Evolutionary conservation across 2,329 filamentous ascomycete species (phyloP).

Genomic region (Claviceps sp.): DNA sequence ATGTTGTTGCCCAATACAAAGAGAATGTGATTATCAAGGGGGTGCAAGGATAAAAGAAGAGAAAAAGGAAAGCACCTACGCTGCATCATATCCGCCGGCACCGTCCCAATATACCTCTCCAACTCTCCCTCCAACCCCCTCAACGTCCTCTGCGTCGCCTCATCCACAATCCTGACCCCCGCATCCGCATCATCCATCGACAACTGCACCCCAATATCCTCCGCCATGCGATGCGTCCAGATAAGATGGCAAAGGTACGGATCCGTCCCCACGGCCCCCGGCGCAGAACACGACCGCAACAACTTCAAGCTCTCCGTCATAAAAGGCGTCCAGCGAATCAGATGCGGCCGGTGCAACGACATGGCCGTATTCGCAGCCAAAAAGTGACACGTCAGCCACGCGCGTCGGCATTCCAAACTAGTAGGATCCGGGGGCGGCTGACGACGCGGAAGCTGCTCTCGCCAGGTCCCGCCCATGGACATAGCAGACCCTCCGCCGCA

Average conservation of each 20-base stretch:
- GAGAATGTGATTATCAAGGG: no score
- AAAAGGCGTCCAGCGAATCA: slow-evolving; percentile 47
- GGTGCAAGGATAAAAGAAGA: no score
- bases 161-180: slow-evolving; percentile 42
- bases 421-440: slow-evolving; percentile 34
- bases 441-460: slow-evolving; percentile 28
- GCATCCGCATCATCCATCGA: slow-evolving; percentile 49
- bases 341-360: slow-evolving; percentile 45
- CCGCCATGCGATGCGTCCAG: slow-evolving; percentile 48
- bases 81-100: slow-evolving; percentile 38
- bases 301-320: slow-evolving; percentile 47
- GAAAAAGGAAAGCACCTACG: slow-evolving; percentile 28
- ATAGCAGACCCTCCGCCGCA: no score
- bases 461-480: slow-evolving; percentile 16
- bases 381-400: slow-evolving; percentile 48
- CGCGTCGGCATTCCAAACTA: slow-evolving; percentile 40
- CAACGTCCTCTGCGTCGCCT: slow-evolving; percentile 50
- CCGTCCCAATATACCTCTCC: slow-evolving; percentile 42
- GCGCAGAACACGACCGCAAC: slow-evolving; percentile 30
- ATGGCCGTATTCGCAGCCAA: slow-evolving; percentile 46
- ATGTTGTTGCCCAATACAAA: no score
- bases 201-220: slow-evolving; percentile 56
- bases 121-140: slow-evolving; percentile 52
- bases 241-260: slow-evolving; percentile 44
- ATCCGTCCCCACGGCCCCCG: slow-evolving; percentile 43